A percentile compares a stretch with the other conserved stretches of the same genome.
phyloP scores from a whole-genome alignment of 2,329 filamentous ascomycete genomes.

The Calcarisporium arbuscula region DNA sequence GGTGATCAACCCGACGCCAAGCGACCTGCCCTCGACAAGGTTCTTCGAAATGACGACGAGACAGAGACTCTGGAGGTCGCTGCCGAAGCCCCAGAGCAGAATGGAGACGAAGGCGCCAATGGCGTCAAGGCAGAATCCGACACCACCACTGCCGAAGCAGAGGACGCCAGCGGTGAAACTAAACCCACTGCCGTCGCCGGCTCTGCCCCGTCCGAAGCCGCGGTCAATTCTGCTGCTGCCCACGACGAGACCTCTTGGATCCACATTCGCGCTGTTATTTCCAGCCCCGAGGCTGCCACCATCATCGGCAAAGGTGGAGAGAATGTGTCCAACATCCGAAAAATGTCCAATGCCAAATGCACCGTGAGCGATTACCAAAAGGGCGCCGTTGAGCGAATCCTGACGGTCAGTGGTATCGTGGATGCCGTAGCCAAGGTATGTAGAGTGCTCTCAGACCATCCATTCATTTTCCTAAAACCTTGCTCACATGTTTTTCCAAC shows the following conservation, averaged over 20 bases:
- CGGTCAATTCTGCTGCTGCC: slow-evolving; percentile 43
- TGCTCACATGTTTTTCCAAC: slow-evolving; percentile 19
- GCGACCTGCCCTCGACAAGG: slow-evolving; percentile 90
- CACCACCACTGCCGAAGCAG: slow-evolving; percentile 15
- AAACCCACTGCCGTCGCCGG: slow-evolving; percentile 24
- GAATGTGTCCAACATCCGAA: slow-evolving; percentile 95
- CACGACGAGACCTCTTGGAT: slow-evolving; percentile 96
- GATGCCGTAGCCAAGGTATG: slow-evolving; percentile 93
- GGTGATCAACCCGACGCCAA: slow-evolving; percentile 96
- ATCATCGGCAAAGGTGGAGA: slow-evolving; percentile 98
- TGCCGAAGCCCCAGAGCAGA: slow-evolving; percentile 35
- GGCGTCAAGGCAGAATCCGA: slow-evolving; percentile 35
- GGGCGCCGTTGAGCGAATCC: slow-evolving; percentile 92
- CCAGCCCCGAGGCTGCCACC: slow-evolving; percentile 92
- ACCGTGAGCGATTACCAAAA: slow-evolving; percentile 98
- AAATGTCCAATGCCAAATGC: slow-evolving; percentile 93
- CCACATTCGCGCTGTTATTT: slow-evolving; percentile 93
- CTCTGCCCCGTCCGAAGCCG: slow-evolving; percentile 22
- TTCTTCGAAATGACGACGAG: slow-evolving; percentile 62
- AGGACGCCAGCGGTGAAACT: slow-evolving; percentile 29
- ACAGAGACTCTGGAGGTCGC: slow-evolving; percentile 33
- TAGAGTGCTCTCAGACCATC: neutral
- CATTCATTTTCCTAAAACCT: slow-evolving; percentile 2
- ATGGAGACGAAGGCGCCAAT: slow-evolving; percentile 44
- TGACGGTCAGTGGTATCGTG: slow-evolving; percentile 93